phyloP scores from a whole-genome alignment of 495 filamentous ascomycete genomes.

The Lophiostoma macrostomum region DNA sequence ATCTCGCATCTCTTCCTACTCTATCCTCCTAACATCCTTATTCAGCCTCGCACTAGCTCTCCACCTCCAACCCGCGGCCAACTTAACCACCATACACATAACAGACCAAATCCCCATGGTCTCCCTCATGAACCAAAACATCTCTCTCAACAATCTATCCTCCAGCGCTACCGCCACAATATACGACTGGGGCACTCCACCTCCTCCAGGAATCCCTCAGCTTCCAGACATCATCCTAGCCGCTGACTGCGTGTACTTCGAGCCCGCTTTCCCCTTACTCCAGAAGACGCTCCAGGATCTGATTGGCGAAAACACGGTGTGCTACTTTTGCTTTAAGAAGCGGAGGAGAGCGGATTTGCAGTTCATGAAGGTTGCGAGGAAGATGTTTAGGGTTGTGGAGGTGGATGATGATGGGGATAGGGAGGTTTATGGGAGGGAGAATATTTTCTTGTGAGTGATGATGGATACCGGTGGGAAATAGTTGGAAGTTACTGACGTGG shows the following conservation, averaged over 20 bases:
- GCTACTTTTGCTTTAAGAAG: constrained; percentile 96
- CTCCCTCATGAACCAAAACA: constrained; percentile 77
- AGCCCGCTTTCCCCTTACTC: constrained; percentile 87
- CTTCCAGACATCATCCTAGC: constrained; percentile 80
- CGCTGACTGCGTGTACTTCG: constrained; percentile 96
- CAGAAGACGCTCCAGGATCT: constrained; percentile 65
- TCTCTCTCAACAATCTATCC: constrained; percentile 70
- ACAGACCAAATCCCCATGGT: constrained; percentile 88
- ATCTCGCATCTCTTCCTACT: constrained; percentile 1
- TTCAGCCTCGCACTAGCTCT: constrained; percentile 60
- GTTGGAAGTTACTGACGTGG: background rate
- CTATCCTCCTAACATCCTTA: background rate
- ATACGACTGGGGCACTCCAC: constrained; percentile 69
- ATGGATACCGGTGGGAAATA: background rate
- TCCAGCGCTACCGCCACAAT: constrained; percentile 57
- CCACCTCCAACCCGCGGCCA: constrained; percentile 50
- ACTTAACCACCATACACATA: constrained; percentile 62
- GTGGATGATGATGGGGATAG: constrained; percentile 46
- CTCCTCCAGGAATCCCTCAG: constrained; percentile 47
- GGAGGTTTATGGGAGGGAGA: constrained; percentile 43
- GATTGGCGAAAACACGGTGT: constrained; percentile 52
- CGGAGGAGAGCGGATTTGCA: constrained; percentile 57
- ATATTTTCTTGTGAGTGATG: constrained; percentile 46
- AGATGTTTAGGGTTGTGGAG: constrained; percentile 45
- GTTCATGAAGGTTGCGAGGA: constrained; percentile 48